A percentile compares a stretch with the other conserved stretches of the same genome.
These are phyloP conservation scores for Silene vulgaris DNA, from an alignment of 179 eudicot genomes.

Conservation along the genomic window DNA sequence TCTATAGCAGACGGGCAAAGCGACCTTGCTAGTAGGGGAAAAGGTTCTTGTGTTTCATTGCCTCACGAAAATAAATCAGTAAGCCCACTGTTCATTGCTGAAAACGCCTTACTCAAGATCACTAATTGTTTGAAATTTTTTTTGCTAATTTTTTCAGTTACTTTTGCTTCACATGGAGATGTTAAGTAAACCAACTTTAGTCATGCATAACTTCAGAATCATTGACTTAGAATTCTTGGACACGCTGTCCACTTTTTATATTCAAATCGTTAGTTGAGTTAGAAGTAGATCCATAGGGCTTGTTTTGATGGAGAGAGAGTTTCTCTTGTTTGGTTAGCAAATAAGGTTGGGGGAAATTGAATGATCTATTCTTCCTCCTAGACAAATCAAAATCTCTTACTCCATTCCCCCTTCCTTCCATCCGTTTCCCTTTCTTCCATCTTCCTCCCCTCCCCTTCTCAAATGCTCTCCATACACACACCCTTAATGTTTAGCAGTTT, in stretches of 20 bases:
- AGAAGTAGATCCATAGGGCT: conserved; percentile 14
- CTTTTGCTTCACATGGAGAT: background rate
- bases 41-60: conserved; percentile 20
- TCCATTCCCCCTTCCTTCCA: background rate
- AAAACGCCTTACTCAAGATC: background rate
- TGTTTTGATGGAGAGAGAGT: background rate
- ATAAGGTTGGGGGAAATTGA: background rate
- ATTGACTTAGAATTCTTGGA: background rate
- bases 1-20: conserved; percentile 28
- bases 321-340: background rate
- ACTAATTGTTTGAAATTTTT: background rate
- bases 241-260: background rate
- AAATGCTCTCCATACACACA: background rate
- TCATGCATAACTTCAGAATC: background rate
- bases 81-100: conserved; percentile 30
- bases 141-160: conserved; percentile 1
- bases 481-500: conserved; percentile 54
- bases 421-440: background rate
- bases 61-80: conserved; percentile 42
- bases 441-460: background rate
- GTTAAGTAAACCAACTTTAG: conserved; percentile 6
- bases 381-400: background rate
- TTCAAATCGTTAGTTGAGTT: conserved; percentile 15
- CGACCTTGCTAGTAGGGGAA: conserved; percentile 26
- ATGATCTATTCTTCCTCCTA: background rate